A percentile compares a stretch with the other conserved stretches of the same genome.
phyloP scores from a whole-genome alignment of 768 basidiomycete genomes.

The Chlorophyllum brunneum region DNA sequence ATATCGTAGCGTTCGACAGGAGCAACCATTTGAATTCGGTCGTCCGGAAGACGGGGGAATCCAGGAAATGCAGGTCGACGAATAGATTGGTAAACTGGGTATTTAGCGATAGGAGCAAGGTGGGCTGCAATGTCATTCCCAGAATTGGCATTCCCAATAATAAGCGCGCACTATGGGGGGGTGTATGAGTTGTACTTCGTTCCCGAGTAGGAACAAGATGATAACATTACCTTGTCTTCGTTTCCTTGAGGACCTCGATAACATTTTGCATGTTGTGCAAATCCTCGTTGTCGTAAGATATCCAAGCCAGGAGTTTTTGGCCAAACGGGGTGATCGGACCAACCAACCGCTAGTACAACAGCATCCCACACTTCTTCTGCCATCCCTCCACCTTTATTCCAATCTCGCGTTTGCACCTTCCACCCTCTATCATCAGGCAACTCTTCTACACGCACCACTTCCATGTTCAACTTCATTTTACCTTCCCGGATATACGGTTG shows the following conservation, averaged over 20 bases:
- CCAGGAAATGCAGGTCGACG: constrained; percentile 35
- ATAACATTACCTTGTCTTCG: constrained; percentile 32
- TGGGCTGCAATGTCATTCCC: constrained; percentile 50
- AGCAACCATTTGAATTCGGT: constrained; percentile 39
- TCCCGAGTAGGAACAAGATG: not conserved
- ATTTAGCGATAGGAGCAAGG: constrained; percentile 30
- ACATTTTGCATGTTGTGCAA: constrained; percentile 38
- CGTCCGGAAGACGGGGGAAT: constrained; percentile 39
- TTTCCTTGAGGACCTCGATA: constrained; percentile 38
- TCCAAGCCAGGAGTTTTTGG: constrained; percentile 41
- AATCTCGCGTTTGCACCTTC: constrained; percentile 34
- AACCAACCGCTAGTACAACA: constrained; percentile 42
- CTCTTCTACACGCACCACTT: constrained; percentile 37
- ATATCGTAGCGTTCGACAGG: constrained; percentile 32
- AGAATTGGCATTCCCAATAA: constrained; percentile 51
- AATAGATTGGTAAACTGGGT: constrained; percentile 44
- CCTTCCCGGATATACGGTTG: constrained; percentile 26
- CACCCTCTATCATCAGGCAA: constrained; percentile 28
- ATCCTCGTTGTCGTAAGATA: constrained; percentile 26
- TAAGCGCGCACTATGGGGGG: constrained; percentile 34
- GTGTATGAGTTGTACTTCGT: not conserved
- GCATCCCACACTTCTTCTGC: constrained; percentile 44
- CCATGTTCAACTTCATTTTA: constrained; percentile 36
- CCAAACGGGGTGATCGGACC: constrained; percentile 43
- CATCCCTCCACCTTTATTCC: constrained; percentile 24